Evolutionary conservation across 2,329 filamentous ascomycete species (phyloP), one percentile per base, ranked within the genome.

Genomic region (Periconia sp.): DNA sequence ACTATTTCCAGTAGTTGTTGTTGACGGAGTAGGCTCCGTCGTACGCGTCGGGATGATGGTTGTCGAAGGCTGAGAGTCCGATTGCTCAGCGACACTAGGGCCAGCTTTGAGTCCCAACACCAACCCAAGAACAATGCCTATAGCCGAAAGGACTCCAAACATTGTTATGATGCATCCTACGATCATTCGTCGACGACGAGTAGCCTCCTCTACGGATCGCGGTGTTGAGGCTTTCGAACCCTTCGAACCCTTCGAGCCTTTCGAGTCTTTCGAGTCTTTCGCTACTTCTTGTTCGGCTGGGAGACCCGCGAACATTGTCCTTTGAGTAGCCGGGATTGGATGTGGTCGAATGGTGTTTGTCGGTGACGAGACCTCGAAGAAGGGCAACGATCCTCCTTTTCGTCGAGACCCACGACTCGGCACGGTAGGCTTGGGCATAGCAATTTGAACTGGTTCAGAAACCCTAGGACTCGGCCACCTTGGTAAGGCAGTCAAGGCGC

Each of bases 81-180:
- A 35, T 31, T 31, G 37, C 1, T 41, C 20, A 6, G 47, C 31
- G 18, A 35, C 45, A n/a, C 53, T 18, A 3, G 53, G 51, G 23
- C 23, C 23, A 27, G 23, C 23, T 27, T 27, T 27, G 5, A 50
- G 58, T 40, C 59, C 59, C 3, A 62, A 46, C 35, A 62, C 59
- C 11, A 57, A 55, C n/a, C 59, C 59, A 1, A 62, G 50, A 11
- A 62, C 47, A 20, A 60, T 50, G 15, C 53, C 57, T 14, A 58
- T 17, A 20, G 33, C 33, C 10, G 33, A 37, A 5, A 62, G 43
- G 19, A 60, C 19, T 8, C 44, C 40, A 13, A 57, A 33, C 2
- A 58, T 2, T 6, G 45, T 35, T 2, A 50, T 3, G 3, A 60
- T 41, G 2, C 58, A 31, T 53, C 59, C 60, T 20, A 62, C 13